A percentile compares a stretch with the other conserved stretches of the same genome.
Evolutionary conservation across 2,329 filamentous ascomycete species (phyloP).

Genomic region (Alternaria triticimaculans): DNA sequence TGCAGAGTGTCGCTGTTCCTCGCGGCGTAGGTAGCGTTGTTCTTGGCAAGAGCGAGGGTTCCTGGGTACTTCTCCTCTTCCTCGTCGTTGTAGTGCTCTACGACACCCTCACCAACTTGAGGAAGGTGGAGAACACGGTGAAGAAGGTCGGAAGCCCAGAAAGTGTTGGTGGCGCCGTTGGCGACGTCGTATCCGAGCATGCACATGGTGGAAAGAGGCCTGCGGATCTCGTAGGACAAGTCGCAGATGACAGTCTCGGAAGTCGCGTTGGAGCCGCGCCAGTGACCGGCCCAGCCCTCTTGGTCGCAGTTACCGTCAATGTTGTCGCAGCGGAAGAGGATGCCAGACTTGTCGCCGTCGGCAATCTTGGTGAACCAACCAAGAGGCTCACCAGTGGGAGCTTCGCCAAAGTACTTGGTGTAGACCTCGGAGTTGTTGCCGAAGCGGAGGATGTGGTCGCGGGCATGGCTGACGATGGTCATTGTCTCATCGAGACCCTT

Average conservation of each 20-base stretch:
- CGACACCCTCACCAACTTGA: conserved; percentile 63
- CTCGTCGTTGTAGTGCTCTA: conserved; percentile 68
- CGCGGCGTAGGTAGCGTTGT: conserved; percentile 57
- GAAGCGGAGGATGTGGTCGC: conserved; percentile 65
- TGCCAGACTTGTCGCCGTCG: conserved; percentile 62
- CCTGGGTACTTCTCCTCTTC: conserved; percentile 65
- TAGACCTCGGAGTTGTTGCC: conserved; percentile 66
- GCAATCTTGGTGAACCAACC: conserved; percentile 69
- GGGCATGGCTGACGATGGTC: conserved; percentile 65
- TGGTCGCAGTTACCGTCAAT: conserved; percentile 67
- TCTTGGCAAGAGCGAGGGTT: conserved; percentile 60
- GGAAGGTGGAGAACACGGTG: conserved; percentile 72
- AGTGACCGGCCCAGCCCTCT: conserved; percentile 68
- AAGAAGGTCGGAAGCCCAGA: conserved; percentile 71
- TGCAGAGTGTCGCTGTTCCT: conserved; percentile 69
- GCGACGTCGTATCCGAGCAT: conserved; percentile 68
- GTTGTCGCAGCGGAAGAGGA: conserved; percentile 73
- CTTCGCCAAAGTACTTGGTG: conserved; percentile 70
- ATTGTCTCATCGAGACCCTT: conserved; percentile 66
- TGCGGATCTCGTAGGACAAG: conserved; percentile 64
- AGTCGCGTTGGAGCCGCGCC: conserved; percentile 69
- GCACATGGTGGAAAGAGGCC: conserved; percentile 66
- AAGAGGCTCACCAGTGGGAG: conserved; percentile 63
- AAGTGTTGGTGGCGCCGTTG: conserved; percentile 62
- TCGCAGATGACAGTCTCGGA: conserved; percentile 74